Evolutionary conservation across 1,284 basidiomycete genomes (phyloP).

Genomic region (Ceratobasidium papillatum): DNA sequence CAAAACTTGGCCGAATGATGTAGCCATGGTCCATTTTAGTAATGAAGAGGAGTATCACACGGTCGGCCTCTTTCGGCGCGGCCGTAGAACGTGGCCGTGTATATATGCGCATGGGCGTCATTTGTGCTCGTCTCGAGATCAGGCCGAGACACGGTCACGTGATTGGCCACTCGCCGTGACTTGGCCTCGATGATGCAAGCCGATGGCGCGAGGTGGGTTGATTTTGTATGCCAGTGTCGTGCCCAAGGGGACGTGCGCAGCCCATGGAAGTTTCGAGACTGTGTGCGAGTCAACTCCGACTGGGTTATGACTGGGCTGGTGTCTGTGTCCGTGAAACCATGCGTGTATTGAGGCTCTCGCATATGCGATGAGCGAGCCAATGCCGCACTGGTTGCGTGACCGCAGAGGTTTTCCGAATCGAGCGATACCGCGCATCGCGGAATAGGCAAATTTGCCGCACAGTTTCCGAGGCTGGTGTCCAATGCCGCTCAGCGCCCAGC

Average conservation of each 20-base stretch:
- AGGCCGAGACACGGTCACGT: conserved; percentile 32
- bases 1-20: not conserved
- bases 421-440: conserved; percentile 1
- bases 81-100: conserved; percentile 37
- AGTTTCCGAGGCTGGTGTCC: not conserved
- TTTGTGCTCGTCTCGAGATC: not conserved
- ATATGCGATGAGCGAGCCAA: not conserved
- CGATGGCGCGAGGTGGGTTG: conserved; percentile 19
- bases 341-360: not conserved
- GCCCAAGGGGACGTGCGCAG: not conserved
- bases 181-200: conserved; percentile 26
- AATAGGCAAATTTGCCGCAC: conserved; percentile 31
- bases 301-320: conserved; percentile 15
- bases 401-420: not conserved
- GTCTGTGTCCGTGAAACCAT: not conserved
- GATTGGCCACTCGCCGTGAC: not conserved
- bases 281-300: conserved; percentile 7
- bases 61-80: conserved; percentile 2
- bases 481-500: conserved; percentile 38
- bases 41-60: not conserved
- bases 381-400: conserved; percentile 6
- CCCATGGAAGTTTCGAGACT: not conserved
- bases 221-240: conserved; percentile 15
- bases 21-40: not conserved
- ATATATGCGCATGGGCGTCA: conserved; percentile 35